Evolutionary conservation across 2,329 filamentous ascomycete species (phyloP), one percentile per base, ranked within the genome.

Genomic region (Penicillium expansum): DNA sequence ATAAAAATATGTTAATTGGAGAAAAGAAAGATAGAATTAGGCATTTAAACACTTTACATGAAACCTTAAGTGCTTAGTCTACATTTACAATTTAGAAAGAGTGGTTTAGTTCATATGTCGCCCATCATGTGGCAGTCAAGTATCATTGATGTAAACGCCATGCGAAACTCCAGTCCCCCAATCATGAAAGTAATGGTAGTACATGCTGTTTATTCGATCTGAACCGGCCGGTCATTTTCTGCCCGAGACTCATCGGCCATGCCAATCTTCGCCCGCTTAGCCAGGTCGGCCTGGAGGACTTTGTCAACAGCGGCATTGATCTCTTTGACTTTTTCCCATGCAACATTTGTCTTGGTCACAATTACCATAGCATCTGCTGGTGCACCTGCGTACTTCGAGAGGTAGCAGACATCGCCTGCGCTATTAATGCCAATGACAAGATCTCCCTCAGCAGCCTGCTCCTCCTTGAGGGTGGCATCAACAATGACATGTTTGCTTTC

Each of bases 351-450:
- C 75, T 90, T 96, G 65, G 87, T 84, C 63, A 99, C 79, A 64
- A 97, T 77, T 33, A 83, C 80, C 58, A 92, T 79, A 2, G 92
- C 92, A 71, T 97, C 90, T 13, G 96, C 84, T 0, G 92, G 84
- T 20, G 84, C 82, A 27, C 94, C 94, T 24, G 93, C 92, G 57
- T 94, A 85, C 78, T 99, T 99, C 30, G 92, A 88, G 58, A 97
- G 84, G 74, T 95, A 91, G 68, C 92, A 96, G 39, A 97, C 85
- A 77, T 97, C 92, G 24, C 92, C 92, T 69, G 92, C 89, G 69
- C 86, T 86, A 75, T 97, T 96, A 74, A 96, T 82, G 54, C 91
- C 93, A 67, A 97, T 85, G 42, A 90, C 83, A 14, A 87, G 81
- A 63, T 89, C 87, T 5, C 86, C 90, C 35, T 87, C 85, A 30